Percentiles rank a stretch among this genome's conserved stretches.
Evolutionary conservation across 2,329 filamentous ascomycete genomes (phyloP).

Genomic region (Nemania sp.): DNA sequence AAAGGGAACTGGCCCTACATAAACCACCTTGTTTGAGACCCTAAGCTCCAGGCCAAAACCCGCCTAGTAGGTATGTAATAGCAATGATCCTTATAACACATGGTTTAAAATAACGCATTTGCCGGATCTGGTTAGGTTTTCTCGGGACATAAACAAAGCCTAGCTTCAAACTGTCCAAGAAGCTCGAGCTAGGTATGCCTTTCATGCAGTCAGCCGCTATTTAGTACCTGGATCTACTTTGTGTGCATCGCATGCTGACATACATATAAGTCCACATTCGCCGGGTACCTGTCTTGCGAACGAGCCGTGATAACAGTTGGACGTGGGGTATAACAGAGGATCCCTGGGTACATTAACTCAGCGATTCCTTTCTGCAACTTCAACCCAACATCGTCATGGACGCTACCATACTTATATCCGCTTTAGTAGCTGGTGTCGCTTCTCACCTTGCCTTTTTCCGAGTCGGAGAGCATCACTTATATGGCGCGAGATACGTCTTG

Average conservation of each 20-base stretch:
- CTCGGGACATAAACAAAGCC: background rate
- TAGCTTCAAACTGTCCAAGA: background rate
- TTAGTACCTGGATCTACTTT: background rate
- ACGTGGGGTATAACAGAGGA: background rate
- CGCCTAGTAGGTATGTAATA: background rate
- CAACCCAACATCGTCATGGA: conserved; percentile 17
- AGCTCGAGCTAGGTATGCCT: background rate
- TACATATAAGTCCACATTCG: background rate
- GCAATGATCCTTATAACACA: background rate
- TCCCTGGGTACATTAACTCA: background rate
- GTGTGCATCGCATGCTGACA: background rate
- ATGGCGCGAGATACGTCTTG: conserved; percentile 20
- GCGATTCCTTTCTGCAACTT: background rate
- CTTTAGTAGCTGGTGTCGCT: conserved; percentile 19
- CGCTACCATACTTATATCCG: background rate
- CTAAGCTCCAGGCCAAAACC: background rate
- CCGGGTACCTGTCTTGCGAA: background rate
- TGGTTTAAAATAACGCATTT: background rate
- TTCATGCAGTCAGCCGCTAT: background rate
- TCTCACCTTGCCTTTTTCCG: conserved; percentile 29
- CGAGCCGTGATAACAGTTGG: background rate
- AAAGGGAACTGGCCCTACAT: too few species aligned
- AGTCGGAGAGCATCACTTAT: conserved; percentile 35
- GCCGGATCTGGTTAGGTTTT: conserved; percentile 13
- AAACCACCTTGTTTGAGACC: too few species aligned